A percentile compares a stretch with the other conserved stretches of the same genome.
Conservation (phyloP, 805 yeast species). For the Yamadazyma nakazawae region DNA sequence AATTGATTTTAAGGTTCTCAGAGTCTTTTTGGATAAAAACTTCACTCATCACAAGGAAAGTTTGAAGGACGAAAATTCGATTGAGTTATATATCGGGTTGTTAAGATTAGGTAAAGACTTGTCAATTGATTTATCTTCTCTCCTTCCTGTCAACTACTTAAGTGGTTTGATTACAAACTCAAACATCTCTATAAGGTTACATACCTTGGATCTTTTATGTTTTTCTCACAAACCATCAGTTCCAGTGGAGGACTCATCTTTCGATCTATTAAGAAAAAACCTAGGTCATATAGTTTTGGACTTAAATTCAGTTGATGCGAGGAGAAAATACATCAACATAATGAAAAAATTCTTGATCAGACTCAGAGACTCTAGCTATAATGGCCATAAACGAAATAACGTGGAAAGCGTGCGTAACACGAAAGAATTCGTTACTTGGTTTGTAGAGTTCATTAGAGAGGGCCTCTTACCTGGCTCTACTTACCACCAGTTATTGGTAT, state of each 20-base stretch:
- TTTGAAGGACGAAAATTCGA: conserved; percentile 13
- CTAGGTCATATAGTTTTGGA: conserved; percentile 5
- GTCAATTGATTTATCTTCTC: conserved; percentile 17
- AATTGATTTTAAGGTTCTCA: conserved; percentile 43
- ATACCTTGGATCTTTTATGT: conserved; percentile 5
- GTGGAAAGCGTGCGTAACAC: background rate
- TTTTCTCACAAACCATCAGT: conserved; percentile 32
- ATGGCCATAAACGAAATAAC: conserved; percentile 31
- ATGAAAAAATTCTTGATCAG: conserved; percentile 62
- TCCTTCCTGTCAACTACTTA: conserved; percentile 42
- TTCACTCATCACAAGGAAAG: background rate
- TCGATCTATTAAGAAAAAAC: conserved; percentile 40
- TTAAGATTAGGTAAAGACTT: conserved; percentile 63
- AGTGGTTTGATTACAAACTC: background rate
- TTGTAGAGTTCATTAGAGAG: conserved; percentile 47
- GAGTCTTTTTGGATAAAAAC: conserved; percentile 29
- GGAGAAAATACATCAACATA: conserved; percentile 63
- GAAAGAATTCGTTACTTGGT: conserved; percentile 33
- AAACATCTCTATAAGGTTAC: conserved; percentile 6
- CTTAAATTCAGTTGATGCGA: conserved; percentile 37
- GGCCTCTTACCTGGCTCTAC: conserved; percentile 43
- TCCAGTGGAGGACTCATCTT: conserved; percentile 47
- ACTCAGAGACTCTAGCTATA: conserved; percentile 65
- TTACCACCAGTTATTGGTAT: conserved; percentile 35
- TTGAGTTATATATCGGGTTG: conserved; percentile 48